Conservation (phyloP, 2,329 filamentous ascomycete species). For the Myriosclerotinia duriaeana region DNA sequence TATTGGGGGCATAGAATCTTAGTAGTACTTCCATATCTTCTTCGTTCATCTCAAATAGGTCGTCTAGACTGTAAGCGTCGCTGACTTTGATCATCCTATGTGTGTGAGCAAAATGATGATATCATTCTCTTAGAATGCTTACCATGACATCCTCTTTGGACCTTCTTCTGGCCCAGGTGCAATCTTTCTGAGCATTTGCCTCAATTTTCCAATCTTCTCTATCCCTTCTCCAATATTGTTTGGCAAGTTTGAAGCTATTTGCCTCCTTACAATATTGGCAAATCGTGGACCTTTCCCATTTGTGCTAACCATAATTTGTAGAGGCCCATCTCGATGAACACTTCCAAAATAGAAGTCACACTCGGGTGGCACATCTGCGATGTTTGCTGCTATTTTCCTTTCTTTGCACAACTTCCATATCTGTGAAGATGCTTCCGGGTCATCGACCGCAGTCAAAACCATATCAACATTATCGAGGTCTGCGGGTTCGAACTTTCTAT, state of each 20-base stretch:
- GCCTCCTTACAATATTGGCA: constrained; percentile 79
- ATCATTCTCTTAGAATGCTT: constrained; percentile 37
- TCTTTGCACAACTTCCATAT: constrained; percentile 95
- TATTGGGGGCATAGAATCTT: constrained; percentile 61
- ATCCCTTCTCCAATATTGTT: constrained; percentile 82
- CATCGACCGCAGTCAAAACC: constrained; percentile 91
- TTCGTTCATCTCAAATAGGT: constrained; percentile 78
- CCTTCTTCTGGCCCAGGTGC: constrained; percentile 73
- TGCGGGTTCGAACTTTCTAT: constrained; percentile 80
- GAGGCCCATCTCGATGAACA: constrained; percentile 87
- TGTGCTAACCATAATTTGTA: constrained; percentile 98
- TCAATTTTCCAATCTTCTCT: constrained; percentile 75
- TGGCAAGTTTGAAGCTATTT: constrained; percentile 76
- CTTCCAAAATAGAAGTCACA: constrained; percentile 99
- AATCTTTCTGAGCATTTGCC: constrained; percentile 73
- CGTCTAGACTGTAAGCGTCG: constrained; percentile 79
- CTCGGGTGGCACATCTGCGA: constrained; percentile 93
- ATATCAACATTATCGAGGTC: constrained; percentile 86
- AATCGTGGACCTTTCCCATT: constrained; percentile 94
- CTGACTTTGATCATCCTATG: constrained; percentile 87
- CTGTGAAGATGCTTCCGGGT: constrained; percentile 81
- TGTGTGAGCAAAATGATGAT: constrained; percentile 39
- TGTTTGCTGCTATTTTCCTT: constrained; percentile 82
- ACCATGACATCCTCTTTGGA: constrained; percentile 89
- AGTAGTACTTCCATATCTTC: constrained; percentile 83